These are phyloP conservation scores for Cucumis melo DNA, from an alignment of 306 rosid species.

Conservation along the genomic window DNA sequence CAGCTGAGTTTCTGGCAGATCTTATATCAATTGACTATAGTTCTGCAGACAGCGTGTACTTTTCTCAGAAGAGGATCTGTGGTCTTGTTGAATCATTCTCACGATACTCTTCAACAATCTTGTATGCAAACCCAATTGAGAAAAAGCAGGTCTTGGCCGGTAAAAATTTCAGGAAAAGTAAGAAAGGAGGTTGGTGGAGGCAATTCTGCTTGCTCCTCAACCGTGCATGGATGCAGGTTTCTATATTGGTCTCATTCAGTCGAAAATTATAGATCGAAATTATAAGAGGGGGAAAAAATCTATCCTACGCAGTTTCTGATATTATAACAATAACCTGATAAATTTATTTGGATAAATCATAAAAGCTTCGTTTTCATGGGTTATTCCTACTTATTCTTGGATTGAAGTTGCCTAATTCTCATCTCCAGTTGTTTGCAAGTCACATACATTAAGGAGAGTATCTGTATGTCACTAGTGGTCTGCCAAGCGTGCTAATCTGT, in stretches of 20 bases:
- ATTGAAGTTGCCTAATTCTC: neutral
- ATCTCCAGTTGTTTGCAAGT: neutral
- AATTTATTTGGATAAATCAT: neutral
- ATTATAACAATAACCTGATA: neutral
- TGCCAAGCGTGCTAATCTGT: neutral
- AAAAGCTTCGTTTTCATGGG: neutral
- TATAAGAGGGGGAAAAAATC: neutral
- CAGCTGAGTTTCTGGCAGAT: conserved; percentile 94
- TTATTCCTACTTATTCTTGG: neutral
- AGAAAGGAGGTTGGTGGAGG: conserved; percentile 80
- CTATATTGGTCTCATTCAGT: neutral
- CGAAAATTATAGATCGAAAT: neutral
- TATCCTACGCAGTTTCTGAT: neutral
- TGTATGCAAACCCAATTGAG: conserved; percentile 66
- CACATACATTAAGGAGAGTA: neutral
- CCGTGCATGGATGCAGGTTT: conserved; percentile 98
- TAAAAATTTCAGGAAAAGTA: conserved; percentile 24
- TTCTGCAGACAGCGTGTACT: conserved; percentile 70
- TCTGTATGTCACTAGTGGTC: neutral
- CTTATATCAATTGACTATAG: conserved; percentile 88
- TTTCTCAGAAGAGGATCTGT: conserved; percentile 61
- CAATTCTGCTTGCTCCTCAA: conserved; percentile 76
- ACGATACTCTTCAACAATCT: conserved; percentile 32
- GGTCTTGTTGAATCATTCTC: conserved; percentile 81
- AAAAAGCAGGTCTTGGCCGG: conserved; percentile 27